Evolutionary conservation across 306 rosid genomes (phyloP), one percentile per base, ranked within the genome.

Genomic region (Vicia villosa): DNA sequence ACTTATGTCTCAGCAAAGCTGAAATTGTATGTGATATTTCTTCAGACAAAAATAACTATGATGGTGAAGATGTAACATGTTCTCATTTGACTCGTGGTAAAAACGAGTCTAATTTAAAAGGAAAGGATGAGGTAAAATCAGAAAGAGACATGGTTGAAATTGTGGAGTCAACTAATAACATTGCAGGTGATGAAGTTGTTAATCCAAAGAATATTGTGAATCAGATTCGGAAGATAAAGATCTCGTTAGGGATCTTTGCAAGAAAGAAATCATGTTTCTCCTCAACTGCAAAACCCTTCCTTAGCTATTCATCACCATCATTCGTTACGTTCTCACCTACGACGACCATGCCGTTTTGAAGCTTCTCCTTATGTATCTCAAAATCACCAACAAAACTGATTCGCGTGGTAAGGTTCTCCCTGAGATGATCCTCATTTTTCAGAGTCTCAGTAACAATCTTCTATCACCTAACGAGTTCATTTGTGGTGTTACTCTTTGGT

Each of bases 341-440:
- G 97, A 94, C 47, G 95, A 94, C 73, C 99, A 94, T 84, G 91
- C 99, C 10, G 15, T 94, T 32, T 97, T 91, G 85, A 91, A 88
- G 68, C 96, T 94, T 2, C 97, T 94, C 56, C 96, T 94, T 8
- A 88, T 90, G 36, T 94, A 94, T 75, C 80, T 91, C 37, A 97
- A 94, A 87, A 91, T 91, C 86, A 91, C 86, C 0, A 96, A 91
- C 36, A 88, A 87, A 46, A 94, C 95, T 19, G 96, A 94, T 80
- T 84, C 98, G 3, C 75, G 65, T 0, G 97, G 99, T 19, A 91
- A 89, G 55, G 83, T 91, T 16, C 87, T 94, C 2, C 98, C 98
- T 0, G 98, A 90, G 75, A 94, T 94, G 98, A 90, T 90, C 79
- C 87, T 94, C 52, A 88, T 94, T 38, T 90, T 97, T 76, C 96